Evolutionary conservation across 2,329 filamentous ascomycete species (phyloP).

Genomic region (Ramularia endophylla): DNA sequence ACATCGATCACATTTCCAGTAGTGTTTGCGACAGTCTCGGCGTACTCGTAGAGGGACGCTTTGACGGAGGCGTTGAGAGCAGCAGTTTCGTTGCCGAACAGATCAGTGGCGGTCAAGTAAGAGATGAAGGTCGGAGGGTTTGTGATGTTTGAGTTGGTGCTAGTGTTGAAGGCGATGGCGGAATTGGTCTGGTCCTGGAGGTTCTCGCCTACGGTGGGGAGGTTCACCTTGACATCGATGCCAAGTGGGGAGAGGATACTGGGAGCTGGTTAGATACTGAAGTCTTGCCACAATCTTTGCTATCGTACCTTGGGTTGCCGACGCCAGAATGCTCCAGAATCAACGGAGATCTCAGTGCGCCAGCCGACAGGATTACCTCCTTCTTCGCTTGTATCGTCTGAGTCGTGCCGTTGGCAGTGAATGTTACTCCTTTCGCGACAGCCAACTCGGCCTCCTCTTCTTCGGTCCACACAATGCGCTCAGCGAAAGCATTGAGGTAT

Average conservation of each 20-base stretch:
- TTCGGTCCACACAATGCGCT: slow-evolving; percentile 39
- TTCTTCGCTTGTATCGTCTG: no score
- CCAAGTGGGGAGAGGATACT: slow-evolving; percentile 38
- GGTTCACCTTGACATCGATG: slow-evolving; percentile 15
- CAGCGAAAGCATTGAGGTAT: slow-evolving; percentile 38
- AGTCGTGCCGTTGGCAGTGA: no score
- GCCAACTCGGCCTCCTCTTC: no score
- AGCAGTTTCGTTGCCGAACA: slow-evolving; percentile 38
- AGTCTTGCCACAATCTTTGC: no score
- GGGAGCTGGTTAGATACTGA: no score
- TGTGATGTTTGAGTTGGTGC: slow-evolving; percentile 13
- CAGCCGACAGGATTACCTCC: slow-evolving; percentile 56
- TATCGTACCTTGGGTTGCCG: no score
- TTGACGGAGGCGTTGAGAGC: slow-evolving; percentile 37
- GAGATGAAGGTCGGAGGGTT: slow-evolving; percentile 12
- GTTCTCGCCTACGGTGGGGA: slow-evolving; percentile 29
- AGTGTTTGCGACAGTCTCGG: slow-evolving; percentile 32
- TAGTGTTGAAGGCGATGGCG: slow-evolving; percentile 22
- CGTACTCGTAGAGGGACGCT: slow-evolving; percentile 8
- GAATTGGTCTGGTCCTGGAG: slow-evolving; percentile 24
- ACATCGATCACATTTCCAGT: slow-evolving; percentile 9
- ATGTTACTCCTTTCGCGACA: no score
- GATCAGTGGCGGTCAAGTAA: slow-evolving; percentile 17
- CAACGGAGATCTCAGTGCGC: slow-evolving; percentile 51
- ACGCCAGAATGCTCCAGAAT: slow-evolving; percentile 57